phyloP scores from a whole-genome alignment of 208 protist species.

The Angomonas ambiguus region DNA sequence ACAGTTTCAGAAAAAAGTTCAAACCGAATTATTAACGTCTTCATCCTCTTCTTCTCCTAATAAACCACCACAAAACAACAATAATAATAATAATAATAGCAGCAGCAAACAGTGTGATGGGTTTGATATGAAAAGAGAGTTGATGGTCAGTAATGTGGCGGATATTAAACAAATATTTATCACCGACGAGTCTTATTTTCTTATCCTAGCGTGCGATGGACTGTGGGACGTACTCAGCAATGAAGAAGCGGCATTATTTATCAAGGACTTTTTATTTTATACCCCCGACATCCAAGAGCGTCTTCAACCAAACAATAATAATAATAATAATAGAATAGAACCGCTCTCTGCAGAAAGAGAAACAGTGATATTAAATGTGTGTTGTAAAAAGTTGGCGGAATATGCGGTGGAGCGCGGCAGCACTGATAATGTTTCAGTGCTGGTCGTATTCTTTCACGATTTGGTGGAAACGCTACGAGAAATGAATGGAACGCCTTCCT shows the following conservation, averaged over 20 bases:
- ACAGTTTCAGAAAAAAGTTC: conserved; percentile 16
- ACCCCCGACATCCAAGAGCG: conserved; percentile 57
- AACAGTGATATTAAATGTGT: conserved; percentile 58
- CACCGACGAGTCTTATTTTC: conserved; percentile 65
- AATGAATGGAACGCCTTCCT: conserved; percentile 26
- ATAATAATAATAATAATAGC: conserved; percentile 1
- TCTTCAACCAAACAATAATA: background rate
- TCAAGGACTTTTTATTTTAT: conserved; percentile 70
- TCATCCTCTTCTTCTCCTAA: background rate
- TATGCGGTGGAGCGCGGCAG: conserved; percentile 76
- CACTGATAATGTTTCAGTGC: conserved; percentile 78
- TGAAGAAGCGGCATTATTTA: conserved; percentile 75
- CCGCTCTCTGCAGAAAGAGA: conserved; percentile 34
- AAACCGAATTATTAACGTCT: background rate
- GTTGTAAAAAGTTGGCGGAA: conserved; percentile 74
- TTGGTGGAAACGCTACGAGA: conserved; percentile 57
- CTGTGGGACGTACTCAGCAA: conserved; percentile 88
- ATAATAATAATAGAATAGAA: conserved; percentile 8
- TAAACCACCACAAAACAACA: background rate
- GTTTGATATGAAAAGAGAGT: conserved; percentile 35
- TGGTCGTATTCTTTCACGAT: conserved; percentile 79
- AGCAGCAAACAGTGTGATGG: conserved; percentile 5
- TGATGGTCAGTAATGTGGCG: conserved; percentile 79
- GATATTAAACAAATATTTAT: conserved; percentile 73
- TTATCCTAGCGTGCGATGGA: conserved; percentile 84